phyloP scores from a whole-genome alignment of 2,329 filamentous ascomycete genomes.

The Coniochaeta hoffmannii region DNA sequence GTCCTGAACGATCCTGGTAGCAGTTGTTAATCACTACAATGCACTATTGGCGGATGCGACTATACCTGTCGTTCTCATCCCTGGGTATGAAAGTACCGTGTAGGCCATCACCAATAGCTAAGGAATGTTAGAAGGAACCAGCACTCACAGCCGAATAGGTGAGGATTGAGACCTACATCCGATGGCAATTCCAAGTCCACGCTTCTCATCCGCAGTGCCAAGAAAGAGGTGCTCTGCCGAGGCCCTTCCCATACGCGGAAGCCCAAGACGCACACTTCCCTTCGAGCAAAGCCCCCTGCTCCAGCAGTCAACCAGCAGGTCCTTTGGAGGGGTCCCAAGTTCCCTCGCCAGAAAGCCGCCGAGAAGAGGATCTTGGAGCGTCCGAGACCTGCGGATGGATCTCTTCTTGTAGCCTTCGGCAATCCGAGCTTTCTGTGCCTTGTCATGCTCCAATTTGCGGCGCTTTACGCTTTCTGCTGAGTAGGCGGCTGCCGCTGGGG shows the following conservation, averaged over 20 bases:
- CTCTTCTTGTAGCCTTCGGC: constrained; percentile 10
- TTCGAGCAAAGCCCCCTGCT: neutral
- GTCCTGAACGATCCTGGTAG: constrained; percentile 6
- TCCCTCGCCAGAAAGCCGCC: constrained; percentile 27
- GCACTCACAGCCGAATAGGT: constrained; percentile 7
- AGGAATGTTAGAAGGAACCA: neutral
- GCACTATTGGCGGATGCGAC: neutral
- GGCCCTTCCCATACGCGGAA: too few species aligned
- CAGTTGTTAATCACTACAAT: neutral
- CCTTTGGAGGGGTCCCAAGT: constrained; percentile 19
- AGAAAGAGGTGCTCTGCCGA: neutral
- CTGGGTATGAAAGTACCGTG: constrained; percentile 34
- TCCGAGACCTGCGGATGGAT: constrained; percentile 24
- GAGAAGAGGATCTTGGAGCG: constrained; percentile 20
- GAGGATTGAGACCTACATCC: neutral
- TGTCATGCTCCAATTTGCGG: neutral
- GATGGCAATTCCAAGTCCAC: constrained; percentile 8
- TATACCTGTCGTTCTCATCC: constrained; percentile 34
- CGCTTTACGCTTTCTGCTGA: constrained; percentile 13
- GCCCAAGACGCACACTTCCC: constrained; percentile 28
- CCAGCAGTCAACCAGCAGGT: constrained; percentile 25
- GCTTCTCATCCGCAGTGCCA: neutral
- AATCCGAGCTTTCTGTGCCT: neutral
- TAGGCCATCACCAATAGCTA: constrained; percentile 28
- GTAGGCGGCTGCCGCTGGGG: constrained; percentile 26